phyloP scores from a whole-genome alignment of 768 basidiomycete genomes.

The Lentinula raphanica region DNA sequence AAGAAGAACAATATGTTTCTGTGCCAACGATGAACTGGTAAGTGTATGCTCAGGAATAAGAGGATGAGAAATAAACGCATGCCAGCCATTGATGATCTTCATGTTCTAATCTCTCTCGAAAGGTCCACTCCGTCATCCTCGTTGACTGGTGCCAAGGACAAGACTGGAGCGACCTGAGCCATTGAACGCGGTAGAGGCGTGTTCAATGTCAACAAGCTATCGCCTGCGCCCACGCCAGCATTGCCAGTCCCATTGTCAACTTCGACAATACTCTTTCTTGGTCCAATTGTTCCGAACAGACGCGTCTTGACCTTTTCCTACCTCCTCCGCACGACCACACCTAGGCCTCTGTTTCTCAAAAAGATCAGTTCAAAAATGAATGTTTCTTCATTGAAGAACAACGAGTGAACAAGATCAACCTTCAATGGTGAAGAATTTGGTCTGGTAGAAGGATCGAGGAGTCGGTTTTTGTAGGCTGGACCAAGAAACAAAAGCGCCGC shows the following conservation, averaged over 20 bases:
- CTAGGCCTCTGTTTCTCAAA: slow-evolving; percentile 22
- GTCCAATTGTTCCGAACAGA: not conserved
- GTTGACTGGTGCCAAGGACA: slow-evolving; percentile 10
- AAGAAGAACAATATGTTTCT: slow-evolving; percentile 33
- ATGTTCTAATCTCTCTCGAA: slow-evolving; percentile 47
- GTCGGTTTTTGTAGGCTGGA: slow-evolving; percentile 19
- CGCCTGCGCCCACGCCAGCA: not conserved
- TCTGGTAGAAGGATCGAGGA: slow-evolving; percentile 16
- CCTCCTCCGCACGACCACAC: not conserved
- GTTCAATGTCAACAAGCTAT: not conserved
- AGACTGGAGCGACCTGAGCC: not conserved
- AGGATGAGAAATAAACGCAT: slow-evolving; percentile 33
- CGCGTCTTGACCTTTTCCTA: not conserved
- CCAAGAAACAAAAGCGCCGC: slow-evolving; percentile 10
- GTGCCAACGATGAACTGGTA: not conserved
- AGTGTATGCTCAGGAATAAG: not conserved
- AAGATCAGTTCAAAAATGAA: slow-evolving; percentile 33
- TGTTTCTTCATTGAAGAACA: not conserved
- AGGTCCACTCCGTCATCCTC: slow-evolving; percentile 39
- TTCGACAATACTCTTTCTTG: not conserved
- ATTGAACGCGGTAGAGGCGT: not conserved
- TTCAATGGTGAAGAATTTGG: not conserved
- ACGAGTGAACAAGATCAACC: not conserved
- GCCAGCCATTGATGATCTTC: slow-evolving; percentile 59
- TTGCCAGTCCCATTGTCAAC: too few relatives aligned